phyloP scores from a whole-genome alignment of 352 stramenopile species.

The Pythium rhizo-oryzae region DNA sequence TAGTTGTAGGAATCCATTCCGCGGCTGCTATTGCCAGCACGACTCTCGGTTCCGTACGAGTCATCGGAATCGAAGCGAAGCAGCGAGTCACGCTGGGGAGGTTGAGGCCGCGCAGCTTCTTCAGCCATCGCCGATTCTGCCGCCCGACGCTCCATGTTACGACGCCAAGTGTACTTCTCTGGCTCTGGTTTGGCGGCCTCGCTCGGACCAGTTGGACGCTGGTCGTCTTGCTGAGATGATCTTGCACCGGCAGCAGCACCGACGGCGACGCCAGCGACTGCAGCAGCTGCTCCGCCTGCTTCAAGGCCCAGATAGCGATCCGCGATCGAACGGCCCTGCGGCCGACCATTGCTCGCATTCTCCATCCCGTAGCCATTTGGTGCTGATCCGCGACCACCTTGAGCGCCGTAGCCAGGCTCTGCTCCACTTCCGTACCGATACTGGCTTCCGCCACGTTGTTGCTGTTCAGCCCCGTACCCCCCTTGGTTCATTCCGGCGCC shows the following conservation, averaged over 20 bases:
- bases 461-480: slow-evolving; percentile 2
- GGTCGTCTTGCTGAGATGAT: slow-evolving; percentile 16
- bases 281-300: slow-evolving; percentile 2
- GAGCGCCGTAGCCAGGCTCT: slow-evolving; percentile 1
- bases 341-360: background rate
- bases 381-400: background rate
- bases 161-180: slow-evolving; percentile 26
- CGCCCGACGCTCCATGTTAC: slow-evolving; percentile 30
- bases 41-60: slow-evolving; percentile 14
- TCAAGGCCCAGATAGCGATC: slow-evolving; percentile 24
- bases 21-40: slow-evolving; percentile 1
- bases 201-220: background rate
- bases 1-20: slow-evolving; percentile 3
- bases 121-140: slow-evolving; percentile 22
- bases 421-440: slow-evolving; percentile 20
- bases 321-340: slow-evolving; percentile 25
- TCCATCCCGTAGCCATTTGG: slow-evolving; percentile 7
- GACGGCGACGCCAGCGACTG: slow-evolving; percentile 5
- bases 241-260: slow-evolving; percentile 9
- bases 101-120: slow-evolving; percentile 9
- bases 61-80: slow-evolving; percentile 30
- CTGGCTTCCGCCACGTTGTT: background rate
- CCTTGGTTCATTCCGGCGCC: slow-evolving; percentile 3
- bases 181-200: slow-evolving; percentile 20
- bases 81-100: slow-evolving; percentile 14